phyloP scores from a whole-genome alignment of 768 basidiomycete genomes.

The Lentinula boryana region DNA sequence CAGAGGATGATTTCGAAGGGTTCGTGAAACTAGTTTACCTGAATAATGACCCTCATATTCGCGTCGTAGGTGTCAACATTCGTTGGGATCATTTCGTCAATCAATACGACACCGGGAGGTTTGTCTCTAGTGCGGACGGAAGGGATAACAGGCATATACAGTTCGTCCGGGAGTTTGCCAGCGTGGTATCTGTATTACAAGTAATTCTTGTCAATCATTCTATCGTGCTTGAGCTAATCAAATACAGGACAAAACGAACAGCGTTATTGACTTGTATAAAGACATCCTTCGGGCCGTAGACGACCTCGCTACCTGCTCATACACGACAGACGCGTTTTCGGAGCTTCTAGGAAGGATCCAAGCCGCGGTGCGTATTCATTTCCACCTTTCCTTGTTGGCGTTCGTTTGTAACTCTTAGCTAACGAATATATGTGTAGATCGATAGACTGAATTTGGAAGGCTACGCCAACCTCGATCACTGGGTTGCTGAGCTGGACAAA shows the following conservation, averaged over 20 bases:
- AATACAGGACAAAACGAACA: conserved; percentile 85
- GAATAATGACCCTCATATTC: neutral
- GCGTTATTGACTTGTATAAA: conserved; percentile 84
- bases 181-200: conserved; percentile 87
- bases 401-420: neutral
- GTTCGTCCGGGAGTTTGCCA: conserved; percentile 94
- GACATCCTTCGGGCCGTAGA: conserved; percentile 83
- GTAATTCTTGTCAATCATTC: conserved; percentile 24
- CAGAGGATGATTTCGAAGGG: conserved; percentile 92
- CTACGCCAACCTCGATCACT: conserved; percentile 88
- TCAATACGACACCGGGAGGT: conserved; percentile 81
- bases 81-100: conserved; percentile 98
- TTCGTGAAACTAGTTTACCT: conserved; percentile 25
- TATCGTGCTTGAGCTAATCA: neutral
- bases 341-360: conserved; percentile 77
- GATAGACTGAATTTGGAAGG: conserved; percentile 95
- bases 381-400: neutral
- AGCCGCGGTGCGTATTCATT: conserved; percentile 54
- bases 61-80: conserved; percentile 78
- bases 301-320: conserved; percentile 82
- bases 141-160: conserved; percentile 86
- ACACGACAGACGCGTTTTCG: conserved; percentile 77
- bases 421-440: conserved; percentile 41
- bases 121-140: conserved; percentile 65
- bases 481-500: conserved; percentile 80